phyloP scores from a whole-genome alignment of 345 rosid genomes.

The Gossypium mustelinum region DNA sequence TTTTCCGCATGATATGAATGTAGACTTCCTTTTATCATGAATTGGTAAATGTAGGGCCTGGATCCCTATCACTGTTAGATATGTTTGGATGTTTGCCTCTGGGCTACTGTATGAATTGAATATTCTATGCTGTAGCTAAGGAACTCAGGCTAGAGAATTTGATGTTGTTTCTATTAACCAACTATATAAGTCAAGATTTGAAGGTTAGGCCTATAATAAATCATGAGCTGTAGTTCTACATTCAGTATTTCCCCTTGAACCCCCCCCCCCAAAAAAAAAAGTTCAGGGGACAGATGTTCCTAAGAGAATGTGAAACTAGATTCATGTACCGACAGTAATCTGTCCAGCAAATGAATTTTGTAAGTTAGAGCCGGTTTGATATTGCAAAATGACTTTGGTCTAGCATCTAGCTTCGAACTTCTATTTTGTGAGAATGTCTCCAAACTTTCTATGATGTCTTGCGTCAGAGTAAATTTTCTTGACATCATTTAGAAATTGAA shows the following conservation, averaged over 20 bases:
- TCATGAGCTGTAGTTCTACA: not conserved
- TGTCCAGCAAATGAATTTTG: not conserved
- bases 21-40: not conserved
- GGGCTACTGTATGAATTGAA: constrained; percentile 4
- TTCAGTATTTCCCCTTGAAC: not conserved
- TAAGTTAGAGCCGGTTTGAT: not conserved
- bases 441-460: not conserved
- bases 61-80: not conserved
- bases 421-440: not conserved
- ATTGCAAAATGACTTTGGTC: not conserved
- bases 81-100: not conserved
- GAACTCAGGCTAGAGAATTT: not conserved
- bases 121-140: not conserved
- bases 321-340: not conserved
- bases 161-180: not conserved
- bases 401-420: not conserved
- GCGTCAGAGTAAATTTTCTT: not conserved
- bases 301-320: not conserved
- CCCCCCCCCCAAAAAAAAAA: not conserved
- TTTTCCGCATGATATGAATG: not conserved
- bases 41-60: not conserved
- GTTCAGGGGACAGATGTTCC: not conserved
- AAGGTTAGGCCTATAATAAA: not conserved
- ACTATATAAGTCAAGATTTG: not conserved
- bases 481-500: not conserved